Percentiles rank a stretch among this genome's conserved stretches.
phyloP scores from a whole-genome alignment of 257 asterid genomes.

The Oldenlandia corymbosa region DNA sequence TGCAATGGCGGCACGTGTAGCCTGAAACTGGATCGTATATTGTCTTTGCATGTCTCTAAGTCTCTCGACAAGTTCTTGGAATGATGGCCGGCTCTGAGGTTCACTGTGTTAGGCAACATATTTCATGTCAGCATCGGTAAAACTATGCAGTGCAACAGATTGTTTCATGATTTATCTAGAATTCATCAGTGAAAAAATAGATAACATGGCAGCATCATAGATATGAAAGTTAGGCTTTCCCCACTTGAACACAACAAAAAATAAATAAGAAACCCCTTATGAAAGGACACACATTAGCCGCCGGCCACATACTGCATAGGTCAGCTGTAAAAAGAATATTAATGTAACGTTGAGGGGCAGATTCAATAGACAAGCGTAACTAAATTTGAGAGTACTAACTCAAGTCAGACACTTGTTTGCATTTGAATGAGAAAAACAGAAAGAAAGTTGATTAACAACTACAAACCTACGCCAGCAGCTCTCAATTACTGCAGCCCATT shows the following conservation, averaged over 20 bases:
- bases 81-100: conserved; percentile 64
- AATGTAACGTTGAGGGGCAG: too few relatives aligned
- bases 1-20: conserved; percentile 41
- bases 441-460: conserved; percentile 5
- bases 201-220: too few relatives aligned
- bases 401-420: too few relatives aligned
- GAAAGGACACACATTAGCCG: too few relatives aligned
- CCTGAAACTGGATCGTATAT: conserved; percentile 48
- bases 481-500: conserved; percentile 78
- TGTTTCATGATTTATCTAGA: background rate
- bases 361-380: too few relatives aligned
- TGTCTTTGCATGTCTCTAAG: conserved; percentile 62
- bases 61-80: conserved; percentile 71
- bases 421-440: background rate
- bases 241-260: too few relatives aligned
- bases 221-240: too few relatives aligned
- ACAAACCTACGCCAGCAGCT: conserved; percentile 86
- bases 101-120: conserved; percentile 45
- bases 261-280: too few relatives aligned
- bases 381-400: too few relatives aligned
- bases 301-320: too few relatives aligned
- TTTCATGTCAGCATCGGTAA: background rate
- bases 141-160: background rate
- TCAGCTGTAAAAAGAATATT: too few relatives aligned
- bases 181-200: background rate